Evolutionary conservation across 106 monocot species (phyloP).

Genomic region (Cymbidium sinense): DNA sequence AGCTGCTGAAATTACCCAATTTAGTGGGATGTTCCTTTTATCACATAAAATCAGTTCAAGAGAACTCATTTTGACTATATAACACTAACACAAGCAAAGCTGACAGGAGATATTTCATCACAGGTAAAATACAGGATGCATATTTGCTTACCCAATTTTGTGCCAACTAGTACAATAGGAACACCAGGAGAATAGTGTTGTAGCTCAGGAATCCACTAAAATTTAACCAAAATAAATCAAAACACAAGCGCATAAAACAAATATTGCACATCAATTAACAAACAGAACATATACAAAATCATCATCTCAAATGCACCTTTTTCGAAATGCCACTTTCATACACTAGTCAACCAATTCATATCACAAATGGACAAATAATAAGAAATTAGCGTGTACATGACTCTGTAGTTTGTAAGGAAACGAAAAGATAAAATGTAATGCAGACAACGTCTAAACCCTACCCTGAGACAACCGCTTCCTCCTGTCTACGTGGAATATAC

Average conservation of each 20-base stretch:
- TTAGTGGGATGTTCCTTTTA: neutral
- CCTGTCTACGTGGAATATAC: too few relatives aligned
- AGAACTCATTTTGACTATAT: neutral
- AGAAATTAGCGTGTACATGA: too few relatives aligned
- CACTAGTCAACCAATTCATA: too few relatives aligned
- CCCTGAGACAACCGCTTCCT: too few relatives aligned
- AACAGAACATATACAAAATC: neutral
- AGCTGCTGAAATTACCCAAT: neutral
- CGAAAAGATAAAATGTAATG: too few relatives aligned
- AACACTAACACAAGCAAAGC: neutral
- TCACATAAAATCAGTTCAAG: neutral
- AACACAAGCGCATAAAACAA: neutral
- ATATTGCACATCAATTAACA: neutral
- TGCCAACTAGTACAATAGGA: constrained; percentile 74
- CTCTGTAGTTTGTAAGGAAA: too few relatives aligned
- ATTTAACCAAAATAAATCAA: constrained; percentile 11
- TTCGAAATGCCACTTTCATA: too few relatives aligned
- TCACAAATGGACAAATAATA: too few relatives aligned
- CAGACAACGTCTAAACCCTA: too few relatives aligned
- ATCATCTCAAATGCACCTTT: constrained; percentile 38
- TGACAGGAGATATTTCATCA: neutral
- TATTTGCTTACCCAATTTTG: constrained; percentile 65
- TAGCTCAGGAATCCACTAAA: constrained; percentile 88
- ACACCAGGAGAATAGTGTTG: constrained; percentile 79
- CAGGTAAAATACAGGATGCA: neutral